A percentile compares a stretch with the other conserved stretches of the same genome.
phyloP scores from a whole-genome alignment of 1,139 yeast species.

The Diutina siamensis region DNA sequence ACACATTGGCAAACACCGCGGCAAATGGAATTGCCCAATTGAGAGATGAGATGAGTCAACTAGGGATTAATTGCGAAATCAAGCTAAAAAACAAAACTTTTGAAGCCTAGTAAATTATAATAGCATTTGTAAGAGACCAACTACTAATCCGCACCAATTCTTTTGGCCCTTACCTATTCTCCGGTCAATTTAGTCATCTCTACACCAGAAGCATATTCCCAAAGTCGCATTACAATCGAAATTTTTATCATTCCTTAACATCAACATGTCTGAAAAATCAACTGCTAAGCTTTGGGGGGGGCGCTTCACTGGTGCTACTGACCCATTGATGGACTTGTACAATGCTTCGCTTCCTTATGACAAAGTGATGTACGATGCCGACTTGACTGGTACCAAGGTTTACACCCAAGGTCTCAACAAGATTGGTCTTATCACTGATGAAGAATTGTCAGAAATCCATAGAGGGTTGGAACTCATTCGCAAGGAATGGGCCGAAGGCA shows the following conservation, averaged over 20 bases:
- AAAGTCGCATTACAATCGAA: background rate
- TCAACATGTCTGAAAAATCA: background rate
- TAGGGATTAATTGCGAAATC: background rate
- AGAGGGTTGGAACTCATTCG: conserved; percentile 61
- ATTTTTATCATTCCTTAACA: background rate
- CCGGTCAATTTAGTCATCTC: too few species aligned
- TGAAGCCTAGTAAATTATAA: too few species aligned
- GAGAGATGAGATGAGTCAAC: background rate
- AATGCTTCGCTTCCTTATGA: conserved; percentile 96
- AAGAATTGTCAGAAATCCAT: conserved; percentile 72
- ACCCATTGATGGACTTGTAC: conserved; percentile 93
- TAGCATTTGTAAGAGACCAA: too few species aligned
- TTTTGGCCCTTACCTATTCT: too few species aligned
- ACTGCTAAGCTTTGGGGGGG: conserved; percentile 75
- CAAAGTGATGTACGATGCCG: conserved; percentile 88
- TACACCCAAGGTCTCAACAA: conserved; percentile 81
- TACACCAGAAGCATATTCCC: too few species aligned
- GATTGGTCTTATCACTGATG: conserved; percentile 57
- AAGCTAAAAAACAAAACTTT: background rate
- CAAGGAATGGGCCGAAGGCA: conserved; percentile 68
- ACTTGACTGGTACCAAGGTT: conserved; percentile 85
- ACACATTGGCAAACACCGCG: too few species aligned
- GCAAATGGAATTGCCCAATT: background rate
- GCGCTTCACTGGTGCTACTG: conserved; percentile 93
- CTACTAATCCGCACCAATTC: too few species aligned